Conservation (phyloP, 2,329 filamentous ascomycete genomes). For the Penicillium sp. region DNA sequence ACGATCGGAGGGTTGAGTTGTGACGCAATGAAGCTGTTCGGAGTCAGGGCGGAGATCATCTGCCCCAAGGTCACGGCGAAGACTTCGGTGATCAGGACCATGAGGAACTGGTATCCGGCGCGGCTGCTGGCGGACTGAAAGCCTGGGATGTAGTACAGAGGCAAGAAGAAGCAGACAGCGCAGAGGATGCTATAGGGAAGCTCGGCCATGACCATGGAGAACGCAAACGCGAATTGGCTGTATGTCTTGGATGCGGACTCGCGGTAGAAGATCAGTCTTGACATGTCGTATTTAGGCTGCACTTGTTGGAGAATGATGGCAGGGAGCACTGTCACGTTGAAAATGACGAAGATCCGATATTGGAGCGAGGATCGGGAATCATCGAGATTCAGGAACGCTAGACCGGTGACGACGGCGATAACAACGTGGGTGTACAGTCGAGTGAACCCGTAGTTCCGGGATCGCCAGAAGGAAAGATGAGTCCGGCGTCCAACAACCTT, state of each 20-base stretch:
- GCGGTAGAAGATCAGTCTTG: constrained; percentile 80
- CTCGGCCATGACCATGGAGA: constrained; percentile 78
- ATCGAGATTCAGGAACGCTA: constrained; percentile 77
- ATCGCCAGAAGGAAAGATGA: constrained; percentile 79
- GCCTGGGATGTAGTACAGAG: constrained; percentile 81
- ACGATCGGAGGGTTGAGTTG: constrained; percentile 81
- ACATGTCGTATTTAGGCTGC: constrained; percentile 79
- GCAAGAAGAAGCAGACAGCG: constrained; percentile 77
- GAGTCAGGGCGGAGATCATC: constrained; percentile 73
- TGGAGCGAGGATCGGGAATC: constrained; percentile 75
- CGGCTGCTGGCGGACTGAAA: constrained; percentile 64
- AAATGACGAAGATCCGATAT: constrained; percentile 85
- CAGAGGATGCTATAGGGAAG: constrained; percentile 82
- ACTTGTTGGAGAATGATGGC: constrained; percentile 82
- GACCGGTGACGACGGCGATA: constrained; percentile 75
- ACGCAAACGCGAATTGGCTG: constrained; percentile 73
- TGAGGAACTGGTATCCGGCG: constrained; percentile 85
- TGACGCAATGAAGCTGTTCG: constrained; percentile 74
- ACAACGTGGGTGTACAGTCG: constrained; percentile 81
- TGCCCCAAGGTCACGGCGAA: constrained; percentile 82
- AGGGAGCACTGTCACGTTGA: constrained; percentile 80
- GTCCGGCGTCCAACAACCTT: constrained; percentile 72
- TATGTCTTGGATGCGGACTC: constrained; percentile 87
- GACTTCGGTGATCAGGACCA: constrained; percentile 78
- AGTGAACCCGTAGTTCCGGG: constrained; percentile 86